A percentile compares a stretch with the other conserved stretches of the same genome.
These are phyloP conservation scores for Umbelopsis sp. DNA, from an alignment of 371 early-diverging fungal species.

Conservation along the genomic window DNA sequence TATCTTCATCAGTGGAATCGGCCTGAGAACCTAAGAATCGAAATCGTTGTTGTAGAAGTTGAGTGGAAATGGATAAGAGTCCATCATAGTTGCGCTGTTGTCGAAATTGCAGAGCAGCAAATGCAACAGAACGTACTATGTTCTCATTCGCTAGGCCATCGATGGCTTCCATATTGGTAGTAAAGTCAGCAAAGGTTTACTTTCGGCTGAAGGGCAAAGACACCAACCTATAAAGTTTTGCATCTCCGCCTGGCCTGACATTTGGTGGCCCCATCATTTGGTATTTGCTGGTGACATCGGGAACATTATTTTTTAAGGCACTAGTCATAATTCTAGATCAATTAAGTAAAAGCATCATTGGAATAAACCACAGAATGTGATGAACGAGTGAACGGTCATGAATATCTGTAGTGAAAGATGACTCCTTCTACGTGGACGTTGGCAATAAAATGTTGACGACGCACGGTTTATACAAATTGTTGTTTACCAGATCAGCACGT, in stretches of 20 bases:
- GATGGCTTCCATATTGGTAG: slow-evolving; percentile 49
- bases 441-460: too few relatives aligned
- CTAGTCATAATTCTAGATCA: too few relatives aligned
- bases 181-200: background rate
- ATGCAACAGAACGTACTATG: slow-evolving; percentile 51
- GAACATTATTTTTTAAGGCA: too few relatives aligned
- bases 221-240: background rate
- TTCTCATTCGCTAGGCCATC: slow-evolving; percentile 55
- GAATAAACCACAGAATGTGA: too few relatives aligned
- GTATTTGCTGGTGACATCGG: too few relatives aligned
- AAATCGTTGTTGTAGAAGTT: slow-evolving; percentile 40
- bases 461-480: too few relatives aligned
- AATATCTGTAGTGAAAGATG: too few relatives aligned
- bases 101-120: slow-evolving; percentile 42
- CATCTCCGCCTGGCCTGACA: background rate
- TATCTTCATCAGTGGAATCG: slow-evolving; percentile 18
- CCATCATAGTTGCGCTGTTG: slow-evolving; percentile 35
- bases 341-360: too few relatives aligned
- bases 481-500: too few relatives aligned
- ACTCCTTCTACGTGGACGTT: too few relatives aligned
- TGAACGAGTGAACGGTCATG: too few relatives aligned
- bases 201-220: background rate
- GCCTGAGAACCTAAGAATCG: slow-evolving; percentile 29
- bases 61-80: slow-evolving; percentile 39
- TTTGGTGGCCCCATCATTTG: too few relatives aligned